Evolutionary conservation across 768 basidiomycete genomes (phyloP), one percentile per base, ranked within the genome.

Genomic region (Termitomyces sp.): DNA sequence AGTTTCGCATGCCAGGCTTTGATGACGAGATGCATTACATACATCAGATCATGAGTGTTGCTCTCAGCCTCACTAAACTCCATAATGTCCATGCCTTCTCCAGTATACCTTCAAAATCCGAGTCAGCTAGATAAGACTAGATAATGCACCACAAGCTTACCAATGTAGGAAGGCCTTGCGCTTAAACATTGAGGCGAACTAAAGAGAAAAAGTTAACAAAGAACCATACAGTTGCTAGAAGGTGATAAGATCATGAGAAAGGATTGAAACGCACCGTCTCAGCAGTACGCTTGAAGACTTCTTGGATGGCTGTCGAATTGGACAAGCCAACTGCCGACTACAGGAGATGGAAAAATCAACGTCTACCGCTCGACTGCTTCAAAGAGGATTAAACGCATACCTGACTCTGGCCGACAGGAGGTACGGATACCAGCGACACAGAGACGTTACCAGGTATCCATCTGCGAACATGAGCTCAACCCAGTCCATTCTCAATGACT

Each of bases 361-460:
- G 30, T 24, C 15, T 58, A 13, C 45, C 13, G 9, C 22, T 30
- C 16, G n/a, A 31, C 15, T 24, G 57, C 15, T 7, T 16, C 9
- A 60, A 31, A 55, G 42, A 37, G 6, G 16, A 4, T 61, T 2
- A 56, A 31, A 33, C 33, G 72, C 79, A 55, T 65, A 85, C 87
- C 75, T 85, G 82, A 57, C 79, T 78, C 65, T 91, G 85, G 31
- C 91, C 92, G 12, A 91, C 87, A 30, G 92, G 92, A 5, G 92
- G 91, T 1, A 93, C 88, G 2, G 87, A 86, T 61, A 91, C 91
- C 51, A 93, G 72, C 0, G 91, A 89, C 18, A 92, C 85, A 0
- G 91, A 93, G 9, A 94, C 87, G 62, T 94, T 93, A 71, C 93
- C 93, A 7, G 92, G 92, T 63, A 94, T 93, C 93, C 92, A 93